Evolutionary conservation across 306 rosid species (phyloP), one percentile per base, ranked within the genome.

Genomic region (Prunus padus): DNA sequence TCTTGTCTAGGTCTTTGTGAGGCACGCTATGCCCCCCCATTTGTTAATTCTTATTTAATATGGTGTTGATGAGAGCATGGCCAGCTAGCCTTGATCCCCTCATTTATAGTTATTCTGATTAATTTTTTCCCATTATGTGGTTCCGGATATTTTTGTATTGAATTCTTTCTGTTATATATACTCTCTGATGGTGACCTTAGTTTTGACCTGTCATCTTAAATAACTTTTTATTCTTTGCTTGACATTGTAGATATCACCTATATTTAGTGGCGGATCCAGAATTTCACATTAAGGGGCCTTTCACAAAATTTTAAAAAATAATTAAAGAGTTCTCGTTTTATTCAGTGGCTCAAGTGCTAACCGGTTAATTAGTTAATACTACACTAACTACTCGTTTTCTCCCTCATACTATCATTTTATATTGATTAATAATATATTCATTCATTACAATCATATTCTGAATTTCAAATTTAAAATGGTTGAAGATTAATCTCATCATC

Each of bases 151-250:
- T 10, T 30, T 51, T 44, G 2, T 56, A 22, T 59, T 42, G 2
- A 44, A 30, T 13, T 51, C n/a, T 26, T 45, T 57, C 8, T 5
- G 30, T 45, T 11, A 3, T 18, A 16, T 23, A 42, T 72, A 25
- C 57, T 42, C 9, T 45, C 30, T 33, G 78, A 79, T 66, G 37
- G 51, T 30, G 69, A 66, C 83, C 31, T 79, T 46, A 57, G 49
- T 31, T 66, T 79, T 73, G 64, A 79, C 77, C 2, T n/a, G n/a
- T 63, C 2, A 28, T 51, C 44, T 28, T 54, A 56, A 57, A n/a
- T 56, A n/a, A 42, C 19, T 1, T 5, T 76, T 47, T 22, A 3
- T 64, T 25, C 67, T 33, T 19, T 5, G n/a, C 28, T 23, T 70
- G 2, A 40, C 15, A 18, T 71, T 71, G 28, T 22, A 46, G 18